phyloP scores from a whole-genome alignment of 352 stramenopile genomes.

The Globisporangium recalcitrans region DNA sequence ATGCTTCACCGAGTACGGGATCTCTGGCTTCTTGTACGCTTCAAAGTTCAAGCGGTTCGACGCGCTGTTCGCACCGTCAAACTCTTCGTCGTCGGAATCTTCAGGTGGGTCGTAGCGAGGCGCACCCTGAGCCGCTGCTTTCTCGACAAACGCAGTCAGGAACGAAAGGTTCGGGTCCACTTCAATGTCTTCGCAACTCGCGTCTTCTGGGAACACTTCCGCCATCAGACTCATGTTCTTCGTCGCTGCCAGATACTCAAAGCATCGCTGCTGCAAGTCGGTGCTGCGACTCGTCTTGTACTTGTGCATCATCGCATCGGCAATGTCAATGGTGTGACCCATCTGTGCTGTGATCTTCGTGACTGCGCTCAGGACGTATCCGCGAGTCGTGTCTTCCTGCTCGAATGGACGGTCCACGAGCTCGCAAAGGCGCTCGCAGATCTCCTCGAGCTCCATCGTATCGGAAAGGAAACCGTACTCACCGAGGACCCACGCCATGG shows the following conservation, averaged over 20 bases:
- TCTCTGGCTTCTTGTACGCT: slow-evolving; percentile 88
- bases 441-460: slow-evolving; percentile 90
- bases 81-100: slow-evolving; percentile 95
- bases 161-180: slow-evolving; percentile 96
- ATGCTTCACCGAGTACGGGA: slow-evolving; percentile 78
- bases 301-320: slow-evolving; percentile 94
- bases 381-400: slow-evolving; percentile 90
- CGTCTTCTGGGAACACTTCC: slow-evolving; percentile 95
- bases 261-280: slow-evolving; percentile 97
- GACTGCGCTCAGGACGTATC: slow-evolving; percentile 94
- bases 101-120: slow-evolving; percentile 93
- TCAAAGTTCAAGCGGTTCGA: slow-evolving; percentile 82
- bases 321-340: slow-evolving; percentile 82
- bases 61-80: slow-evolving; percentile 54
- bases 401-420: slow-evolving; percentile 86
- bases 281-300: slow-evolving; percentile 94
- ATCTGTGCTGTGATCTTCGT: slow-evolving; percentile 98
- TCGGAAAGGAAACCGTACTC: slow-evolving; percentile 98
- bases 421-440: slow-evolving; percentile 93
- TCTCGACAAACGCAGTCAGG: slow-evolving; percentile 92
- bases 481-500: slow-evolving; percentile 98
- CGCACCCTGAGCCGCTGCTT: slow-evolving; percentile 89
- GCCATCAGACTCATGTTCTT: slow-evolving; percentile 89
- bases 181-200: slow-evolving; percentile 92
- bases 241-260: slow-evolving; percentile 96